Conservation (phyloP, 345 rosid genomes). For the Eucalyptus sp. region DNA sequence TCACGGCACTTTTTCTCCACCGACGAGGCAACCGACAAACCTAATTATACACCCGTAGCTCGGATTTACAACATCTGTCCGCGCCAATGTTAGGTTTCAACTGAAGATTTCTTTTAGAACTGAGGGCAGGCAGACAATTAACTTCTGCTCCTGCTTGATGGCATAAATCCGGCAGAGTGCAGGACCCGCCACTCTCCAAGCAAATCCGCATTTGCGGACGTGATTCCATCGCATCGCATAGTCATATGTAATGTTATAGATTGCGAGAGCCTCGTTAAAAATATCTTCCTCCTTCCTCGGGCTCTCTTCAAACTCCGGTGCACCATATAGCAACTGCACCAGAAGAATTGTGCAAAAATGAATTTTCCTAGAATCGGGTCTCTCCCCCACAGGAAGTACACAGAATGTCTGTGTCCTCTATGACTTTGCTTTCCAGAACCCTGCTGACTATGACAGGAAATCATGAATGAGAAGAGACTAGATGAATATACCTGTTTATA, state of each 20-base stretch:
- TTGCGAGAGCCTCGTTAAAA: constrained; percentile 33
- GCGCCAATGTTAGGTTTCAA: not conserved
- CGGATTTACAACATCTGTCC: not conserved
- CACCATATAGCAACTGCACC: constrained; percentile 38
- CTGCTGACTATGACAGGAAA: not conserved
- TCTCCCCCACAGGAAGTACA: not conserved
- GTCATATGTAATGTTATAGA: constrained; percentile 33
- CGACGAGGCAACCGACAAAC: not conserved
- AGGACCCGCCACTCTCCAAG: constrained; percentile 70
- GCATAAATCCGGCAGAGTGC: constrained; percentile 31
- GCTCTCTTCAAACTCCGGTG: constrained; percentile 28
- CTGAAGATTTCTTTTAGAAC: constrained; percentile 29
- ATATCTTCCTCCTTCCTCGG: constrained; percentile 29
- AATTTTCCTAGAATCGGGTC: not conserved
- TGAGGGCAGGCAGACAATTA: constrained; percentile 9
- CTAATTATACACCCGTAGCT: not conserved
- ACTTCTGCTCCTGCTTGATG: not conserved
- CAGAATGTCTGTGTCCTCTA: not conserved
- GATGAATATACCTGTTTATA: constrained; percentile 43
- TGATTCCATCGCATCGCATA: constrained; percentile 3
- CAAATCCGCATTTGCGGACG: constrained; percentile 23
- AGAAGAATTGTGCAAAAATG: not conserved
- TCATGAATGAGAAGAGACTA: not conserved
- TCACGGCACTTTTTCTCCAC: not conserved
- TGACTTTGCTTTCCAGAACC: not conserved